phyloP scores from a whole-genome alignment of 257 asterid genomes.

The Craterostigma plantagineum region DNA sequence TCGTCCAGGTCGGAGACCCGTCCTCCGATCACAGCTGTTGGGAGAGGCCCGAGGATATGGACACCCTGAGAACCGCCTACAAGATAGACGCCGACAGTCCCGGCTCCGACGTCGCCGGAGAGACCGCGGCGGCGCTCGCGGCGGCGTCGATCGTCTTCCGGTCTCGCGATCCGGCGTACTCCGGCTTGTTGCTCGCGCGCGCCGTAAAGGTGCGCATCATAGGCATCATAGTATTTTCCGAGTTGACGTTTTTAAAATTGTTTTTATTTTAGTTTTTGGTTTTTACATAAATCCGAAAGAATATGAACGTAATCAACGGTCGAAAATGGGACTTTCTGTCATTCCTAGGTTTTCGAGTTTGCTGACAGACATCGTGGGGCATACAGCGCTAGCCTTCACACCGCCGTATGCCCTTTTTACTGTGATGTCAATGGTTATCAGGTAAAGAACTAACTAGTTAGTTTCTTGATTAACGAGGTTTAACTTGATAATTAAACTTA shows the following conservation, averaged over 20 bases:
- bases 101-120: slow-evolving; percentile 86
- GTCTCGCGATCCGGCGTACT: slow-evolving; percentile 51
- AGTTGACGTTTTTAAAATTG: too few species aligned
- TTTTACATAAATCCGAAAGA: background rate
- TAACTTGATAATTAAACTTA: too few species aligned
- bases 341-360: slow-evolving; percentile 54
- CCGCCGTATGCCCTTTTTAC: slow-evolving; percentile 72
- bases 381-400: slow-evolving; percentile 59
- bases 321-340: background rate
- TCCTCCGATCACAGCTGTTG: slow-evolving; percentile 62
- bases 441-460: slow-evolving; percentile 19
- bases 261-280: background rate
- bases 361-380: slow-evolving; percentile 64
- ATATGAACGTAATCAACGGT: background rate
- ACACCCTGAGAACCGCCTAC: slow-evolving; percentile 45
- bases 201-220: slow-evolving; percentile 23
- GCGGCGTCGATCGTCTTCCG: slow-evolving; percentile 71
- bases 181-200: slow-evolving; percentile 28
- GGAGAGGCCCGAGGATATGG: slow-evolving; percentile 93
- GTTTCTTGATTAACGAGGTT: too few species aligned
- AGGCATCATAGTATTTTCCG: too few species aligned
- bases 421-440: slow-evolving; percentile 78
- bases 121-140: slow-evolving; percentile 81
- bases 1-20: slow-evolving; percentile 83
- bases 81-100: slow-evolving; percentile 53